Conservation (phyloP, 345 rosid species). For the Euphorbia lathyris region DNA sequence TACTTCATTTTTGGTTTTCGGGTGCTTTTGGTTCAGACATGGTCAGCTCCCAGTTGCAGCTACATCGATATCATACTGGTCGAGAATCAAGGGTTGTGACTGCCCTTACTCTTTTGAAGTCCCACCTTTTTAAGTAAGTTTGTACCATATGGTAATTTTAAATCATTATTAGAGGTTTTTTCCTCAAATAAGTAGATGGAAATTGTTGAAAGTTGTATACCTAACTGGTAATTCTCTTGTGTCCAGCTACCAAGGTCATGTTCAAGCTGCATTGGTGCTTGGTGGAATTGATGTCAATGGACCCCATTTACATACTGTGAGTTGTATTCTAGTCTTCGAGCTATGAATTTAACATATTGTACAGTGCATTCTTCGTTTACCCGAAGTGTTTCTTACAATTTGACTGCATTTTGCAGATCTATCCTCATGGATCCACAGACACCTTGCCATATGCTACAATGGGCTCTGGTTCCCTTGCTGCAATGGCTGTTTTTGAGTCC, state of each 20-base stretch:
- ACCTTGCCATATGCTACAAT: conserved; percentile 83
- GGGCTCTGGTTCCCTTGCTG: conserved; percentile 94
- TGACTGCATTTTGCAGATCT: conserved; percentile 43
- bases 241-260: conserved; percentile 71
- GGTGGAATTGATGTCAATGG: conserved; percentile 85
- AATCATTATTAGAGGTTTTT: too few relatives aligned
- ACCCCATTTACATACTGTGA: conserved; percentile 78
- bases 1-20: not conserved
- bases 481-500: conserved; percentile 77
- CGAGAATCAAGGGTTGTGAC: conserved; percentile 78
- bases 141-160: too few relatives aligned
- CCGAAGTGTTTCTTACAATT: conserved; percentile 4
- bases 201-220: conserved; percentile 9
- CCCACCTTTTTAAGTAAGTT: conserved; percentile 60
- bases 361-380: not conserved
- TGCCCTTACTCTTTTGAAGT: conserved; percentile 75
- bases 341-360: not conserved
- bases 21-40: conserved; percentile 41
- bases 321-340: conserved; percentile 19
- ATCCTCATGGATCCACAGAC: conserved; percentile 83
- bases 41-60: conserved; percentile 81
- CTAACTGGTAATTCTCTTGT: conserved; percentile 23
- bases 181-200: not conserved
- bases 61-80: conserved; percentile 75
- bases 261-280: conserved; percentile 77